phyloP scores from a whole-genome alignment of 805 yeast species.

The Kuraishia molischiana region DNA sequence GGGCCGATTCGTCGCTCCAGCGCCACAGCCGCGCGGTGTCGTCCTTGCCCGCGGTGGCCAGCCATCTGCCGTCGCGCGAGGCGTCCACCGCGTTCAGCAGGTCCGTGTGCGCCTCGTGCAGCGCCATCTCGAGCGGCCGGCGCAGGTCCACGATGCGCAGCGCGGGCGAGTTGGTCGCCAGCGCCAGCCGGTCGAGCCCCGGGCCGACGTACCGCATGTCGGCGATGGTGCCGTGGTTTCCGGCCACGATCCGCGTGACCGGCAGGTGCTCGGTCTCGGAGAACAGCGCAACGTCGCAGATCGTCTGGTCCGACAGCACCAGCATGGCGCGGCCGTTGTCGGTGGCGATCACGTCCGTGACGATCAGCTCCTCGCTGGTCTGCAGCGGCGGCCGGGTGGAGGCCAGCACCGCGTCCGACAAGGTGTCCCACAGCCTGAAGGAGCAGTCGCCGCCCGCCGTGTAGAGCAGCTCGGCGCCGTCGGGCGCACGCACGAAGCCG shows the following conservation, averaged over 20 bases:
- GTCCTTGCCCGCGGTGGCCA: constrained; percentile 90
- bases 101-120: constrained; percentile 79
- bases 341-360: constrained; percentile 40
- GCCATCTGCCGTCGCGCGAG: constrained; percentile 76
- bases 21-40: constrained; percentile 78
- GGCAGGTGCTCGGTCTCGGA: constrained; percentile 26
- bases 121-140: constrained; percentile 46
- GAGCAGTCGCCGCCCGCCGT: constrained; percentile 75
- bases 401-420: constrained; percentile 35
- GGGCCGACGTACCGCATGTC: constrained; percentile 78
- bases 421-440: constrained; percentile 55
- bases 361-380: constrained; percentile 64
- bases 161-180: constrained; percentile 92
- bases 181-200: constrained; percentile 44
- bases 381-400: constrained; percentile 37
- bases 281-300: constrained; percentile 36
- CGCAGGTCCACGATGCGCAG: constrained; percentile 60
- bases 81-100: constrained; percentile 73
- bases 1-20: constrained; percentile 32
- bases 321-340: constrained; percentile 30
- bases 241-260: constrained; percentile 55
- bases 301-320: constrained; percentile 79
- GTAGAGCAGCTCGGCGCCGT: constrained; percentile 28
- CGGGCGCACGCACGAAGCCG: constrained; percentile 39
- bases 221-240: constrained; percentile 93